Base-by-base conservation (phyloP, 495 filamentous ascomycete genomes). In the Bacidia gigantensis region DNA sequence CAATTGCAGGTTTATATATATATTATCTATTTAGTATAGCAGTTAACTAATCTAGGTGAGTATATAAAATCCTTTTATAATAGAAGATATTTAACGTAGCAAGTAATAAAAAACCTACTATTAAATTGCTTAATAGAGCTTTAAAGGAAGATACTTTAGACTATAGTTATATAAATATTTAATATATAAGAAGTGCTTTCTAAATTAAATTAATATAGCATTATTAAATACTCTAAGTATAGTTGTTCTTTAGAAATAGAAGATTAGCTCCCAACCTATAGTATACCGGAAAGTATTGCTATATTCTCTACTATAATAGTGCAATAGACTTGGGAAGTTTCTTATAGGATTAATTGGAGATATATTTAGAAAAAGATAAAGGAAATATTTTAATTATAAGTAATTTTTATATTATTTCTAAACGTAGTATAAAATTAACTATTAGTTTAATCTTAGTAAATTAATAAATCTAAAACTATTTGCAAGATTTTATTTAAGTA, bases 381-480 rank as follows among this genome's bases (percentile, higher is more conserved):
- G 17, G 17, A 44, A 44, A 44, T 18, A 44, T 46, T 21, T 46
- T 46, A 21, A 46, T 46, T 46, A 46, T 21, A 18, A 3, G 12
- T 24, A 20, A 46, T 20, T 46, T 46, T 46, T 21, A 21, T 21
- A 46, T 21, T 46, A 46, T 20, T 46, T 46, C 12, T 46, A 46
- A 46, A 46, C 21, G 21, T 21, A 46, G 21, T 3, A 46, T 18
- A 21, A 46, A 3, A 20, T 46, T 2, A 3, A 20, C 18, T 46
- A 46, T 46, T 46, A 21, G 23, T 21, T n/a, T 21, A 26, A 11
- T 26, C 26, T 49, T 49, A 10, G 22, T 2, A 49, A 26, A 26
- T 49, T 26, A 20, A 49, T 20, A 26, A 49, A 49, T 49, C 24
- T 49, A n/a, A 26, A 26, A 49, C n/a, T 29, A 20, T 26, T 49